Percentiles rank a stretch among this genome's conserved stretches.
phyloP scores from a whole-genome alignment of 257 asterid species.

The Scutellaria minor region DNA sequence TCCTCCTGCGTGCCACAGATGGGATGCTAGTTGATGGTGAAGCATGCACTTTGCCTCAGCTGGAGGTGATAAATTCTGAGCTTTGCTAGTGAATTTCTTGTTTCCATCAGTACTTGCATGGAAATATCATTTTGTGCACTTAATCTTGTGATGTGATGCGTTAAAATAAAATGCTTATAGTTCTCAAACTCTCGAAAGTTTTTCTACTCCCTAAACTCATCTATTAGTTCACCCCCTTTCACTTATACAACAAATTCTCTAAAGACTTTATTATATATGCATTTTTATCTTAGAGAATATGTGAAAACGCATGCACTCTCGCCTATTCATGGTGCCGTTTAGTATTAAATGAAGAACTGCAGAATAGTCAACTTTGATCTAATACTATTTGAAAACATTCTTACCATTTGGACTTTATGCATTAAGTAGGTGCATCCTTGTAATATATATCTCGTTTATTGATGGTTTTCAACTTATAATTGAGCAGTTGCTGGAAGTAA shows the following conservation, averaged over 20 bases:
- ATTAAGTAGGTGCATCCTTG: neutral
- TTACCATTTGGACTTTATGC: neutral
- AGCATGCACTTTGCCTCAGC: slow-evolving; percentile 86
- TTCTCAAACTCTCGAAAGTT: neutral
- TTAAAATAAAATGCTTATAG: no score
- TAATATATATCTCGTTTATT: slow-evolving; percentile 9
- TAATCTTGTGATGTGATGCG: neutral
- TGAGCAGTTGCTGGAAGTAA: slow-evolving; percentile 71
- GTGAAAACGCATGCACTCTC: neutral
- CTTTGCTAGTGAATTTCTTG: neutral
- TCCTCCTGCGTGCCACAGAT: slow-evolving; percentile 85
- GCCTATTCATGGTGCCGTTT: neutral
- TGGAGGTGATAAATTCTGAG: slow-evolving; percentile 60
- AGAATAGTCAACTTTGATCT: neutral
- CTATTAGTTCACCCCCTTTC: neutral
- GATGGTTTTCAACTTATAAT: slow-evolving; percentile 26
- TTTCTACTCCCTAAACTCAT: neutral
- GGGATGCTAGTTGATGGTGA: slow-evolving; percentile 92
- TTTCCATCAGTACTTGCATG: neutral
- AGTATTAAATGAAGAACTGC: no score
- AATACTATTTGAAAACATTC: neutral
- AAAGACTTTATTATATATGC: neutral
- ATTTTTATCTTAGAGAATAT: neutral
- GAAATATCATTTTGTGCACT: neutral
- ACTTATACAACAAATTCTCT: neutral